These are phyloP conservation scores for Monosporascus sp. DNA, from an alignment of 2,329 filamentous ascomycete species.

Conservation along the genomic window DNA sequence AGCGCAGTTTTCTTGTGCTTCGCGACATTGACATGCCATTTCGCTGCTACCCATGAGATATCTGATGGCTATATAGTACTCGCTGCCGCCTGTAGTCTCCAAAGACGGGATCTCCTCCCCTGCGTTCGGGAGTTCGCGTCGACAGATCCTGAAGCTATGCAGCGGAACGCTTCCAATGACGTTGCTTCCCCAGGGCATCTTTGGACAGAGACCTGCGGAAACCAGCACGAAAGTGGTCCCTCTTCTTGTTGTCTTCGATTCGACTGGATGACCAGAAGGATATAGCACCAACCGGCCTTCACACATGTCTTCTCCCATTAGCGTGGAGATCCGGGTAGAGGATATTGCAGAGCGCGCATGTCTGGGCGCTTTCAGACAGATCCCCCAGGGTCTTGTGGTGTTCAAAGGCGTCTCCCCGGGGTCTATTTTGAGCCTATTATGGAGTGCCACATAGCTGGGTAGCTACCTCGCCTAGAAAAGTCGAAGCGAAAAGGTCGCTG, in stretches of 20 bases:
- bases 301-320: constrained; percentile 1
- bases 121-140: neutral
- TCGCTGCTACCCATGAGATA: too few relatives aligned
- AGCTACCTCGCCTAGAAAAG: constrained; percentile 2
- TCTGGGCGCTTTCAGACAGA: constrained; percentile 7
- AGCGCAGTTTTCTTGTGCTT: neutral
- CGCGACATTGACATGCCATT: too few relatives aligned
- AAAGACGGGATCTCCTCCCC: constrained; percentile 1
- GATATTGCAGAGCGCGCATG: constrained; percentile 9
- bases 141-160: constrained; percentile 11
- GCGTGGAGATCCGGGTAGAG: constrained; percentile 7
- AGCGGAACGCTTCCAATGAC: constrained; percentile 7
- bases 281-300: constrained; percentile 13
- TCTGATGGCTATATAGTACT: neutral
- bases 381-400: constrained; percentile 7
- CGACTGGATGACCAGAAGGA: constrained; percentile 5
- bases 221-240: constrained; percentile 11
- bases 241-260: constrained; percentile 8
- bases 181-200: constrained; percentile 7
- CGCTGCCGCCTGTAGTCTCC: constrained; percentile 1
- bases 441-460: constrained; percentile 3
- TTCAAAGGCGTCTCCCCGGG: constrained; percentile 7
- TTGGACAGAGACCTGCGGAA: constrained; percentile 6
- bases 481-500: constrained; percentile 5
- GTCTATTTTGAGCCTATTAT: neutral